Base-by-base conservation (phyloP, 2,329 filamentous ascomycete species). In the Domatiomyces globalis region DNA sequence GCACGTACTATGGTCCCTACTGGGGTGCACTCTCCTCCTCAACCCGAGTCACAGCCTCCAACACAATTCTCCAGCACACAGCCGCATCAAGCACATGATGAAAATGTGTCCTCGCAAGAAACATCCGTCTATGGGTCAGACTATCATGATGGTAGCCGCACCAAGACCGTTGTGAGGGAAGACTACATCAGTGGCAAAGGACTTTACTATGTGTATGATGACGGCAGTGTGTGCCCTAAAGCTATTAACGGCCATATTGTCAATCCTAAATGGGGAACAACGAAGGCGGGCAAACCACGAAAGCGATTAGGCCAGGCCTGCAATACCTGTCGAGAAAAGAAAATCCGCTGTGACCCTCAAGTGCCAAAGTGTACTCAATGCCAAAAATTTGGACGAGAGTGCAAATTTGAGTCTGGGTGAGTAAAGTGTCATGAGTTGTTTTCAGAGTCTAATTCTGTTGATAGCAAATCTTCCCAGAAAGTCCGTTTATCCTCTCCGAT, bases 341-440 rank as follows among this genome's bases (percentile, higher is more conserved):
- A 95, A 74, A 94, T 95, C 71, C 95, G 94, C 67, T 95, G 89
- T 63, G 87, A 95, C 58, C 89, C 88, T 1, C 87, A 89, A 60
- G 84, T 80, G 58, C 85, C 85, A 42, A 87, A 87, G 60, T 95
- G 89, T 61, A 79, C 89, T 50, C 88, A 95, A 68, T 95, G 89
- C 66, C 84, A 92, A 65, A 95, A 94, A 70, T 90, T 90, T 63
- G 87, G 88, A 51, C 78, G 87, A 46, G 74, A 84, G 17, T 95
- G 89, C 77, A 83, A 83, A 67, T 88, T 87, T 63, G 85, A 87
- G 69, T 86, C 85, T 69, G 85, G 85, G 85, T 90, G 52, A 56
- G 54, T 49, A 15, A 43, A 43, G 43, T 17, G 8, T 20, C 2
- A 2, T 7, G 10, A 33, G 29, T 15, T 39, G 33, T 39, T 10